Evolutionary conservation across 257 asterid genomes (phyloP), one percentile per base, ranked within the genome.

Genomic region (Ehretia macrophylla): DNA sequence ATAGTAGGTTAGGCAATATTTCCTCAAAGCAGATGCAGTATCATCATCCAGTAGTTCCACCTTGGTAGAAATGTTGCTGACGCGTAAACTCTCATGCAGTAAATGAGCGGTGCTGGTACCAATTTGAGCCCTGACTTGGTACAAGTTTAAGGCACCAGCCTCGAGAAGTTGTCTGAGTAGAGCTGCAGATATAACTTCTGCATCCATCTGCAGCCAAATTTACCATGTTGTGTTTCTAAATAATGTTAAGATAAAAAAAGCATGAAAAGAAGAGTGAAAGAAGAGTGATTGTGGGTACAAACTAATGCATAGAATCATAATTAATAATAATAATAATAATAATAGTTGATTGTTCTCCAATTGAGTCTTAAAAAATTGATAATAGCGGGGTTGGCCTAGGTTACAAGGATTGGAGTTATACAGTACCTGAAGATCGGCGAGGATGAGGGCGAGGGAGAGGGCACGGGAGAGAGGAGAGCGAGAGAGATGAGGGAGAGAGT

Each of bases 371-470:
- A n/a, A n/a, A n/a, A n/a, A n/a, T n/a, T n/a, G n/a, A n/a, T n/a
- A n/a, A n/a, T n/a, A n/a, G n/a, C n/a, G n/a, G n/a, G n/a, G n/a
- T n/a, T n/a, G n/a, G n/a, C n/a, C n/a, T n/a, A n/a, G n/a, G n/a
- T n/a, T n/a, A n/a, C n/a, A n/a, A n/a, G n/a, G n/a, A n/a, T n/a
- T n/a, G n/a, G n/a, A n/a, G n/a, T n/a, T n/a, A n/a, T n/a, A n/a
- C n/a, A n/a, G n/a, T n/a, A 90, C 97, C 95, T 87, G 96, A 65
- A 91, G 95, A 73, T 91, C 90, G 51, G 98, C 96, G 18, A 91
- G 87, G 51, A 80, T 77, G 3, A 84, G 58, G 57, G 98, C 96
- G 4, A 88, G 63, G 27, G 98, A 91, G 53, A 91, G 59, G 54
- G 98, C 94, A 57, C 68, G 83, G 19, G 95, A 68, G 63, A 91